phyloP scores from a whole-genome alignment of 2,329 filamentous ascomycete species.

The Fusarium multiceps region DNA sequence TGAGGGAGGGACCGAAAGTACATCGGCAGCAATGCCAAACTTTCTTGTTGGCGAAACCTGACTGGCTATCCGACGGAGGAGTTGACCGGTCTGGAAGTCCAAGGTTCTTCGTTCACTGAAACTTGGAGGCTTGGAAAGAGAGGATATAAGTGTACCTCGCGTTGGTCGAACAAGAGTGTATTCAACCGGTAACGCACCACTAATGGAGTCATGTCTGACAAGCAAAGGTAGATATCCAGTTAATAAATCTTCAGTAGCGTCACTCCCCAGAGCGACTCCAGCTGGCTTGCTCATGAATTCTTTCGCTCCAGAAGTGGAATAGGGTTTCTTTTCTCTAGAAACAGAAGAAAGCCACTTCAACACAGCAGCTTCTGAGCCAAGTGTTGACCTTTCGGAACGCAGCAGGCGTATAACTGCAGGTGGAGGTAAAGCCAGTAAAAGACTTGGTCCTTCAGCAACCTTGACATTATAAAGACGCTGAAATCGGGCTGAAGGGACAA shows the following conservation, averaged over 20 bases:
- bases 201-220: constrained; percentile 52
- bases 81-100: constrained; percentile 60
- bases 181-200: constrained; percentile 48
- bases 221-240: constrained; percentile 54
- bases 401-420: constrained; percentile 57
- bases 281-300: constrained; percentile 1
- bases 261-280: not conserved
- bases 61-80: constrained; percentile 58
- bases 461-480: constrained; percentile 58
- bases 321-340: constrained; percentile 27
- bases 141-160: constrained; percentile 53
- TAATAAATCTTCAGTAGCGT: constrained; percentile 33
- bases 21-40: constrained; percentile 57
- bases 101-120: constrained; percentile 51
- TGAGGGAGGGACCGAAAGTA: constrained; percentile 41
- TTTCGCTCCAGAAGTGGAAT: constrained; percentile 2
- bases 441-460: constrained; percentile 54
- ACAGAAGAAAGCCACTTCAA: constrained; percentile 57
- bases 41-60: constrained; percentile 58
- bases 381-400: constrained; percentile 58
- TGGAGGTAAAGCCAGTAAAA: constrained; percentile 59
- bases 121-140: constrained; percentile 50
- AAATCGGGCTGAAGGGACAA: constrained; percentile 52
- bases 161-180: constrained; percentile 58
- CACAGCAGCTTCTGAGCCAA: constrained; percentile 58